These are phyloP conservation scores for Rhynchosporium graminicola DNA, from an alignment of 2,329 filamentous ascomycete species.

Conservation along the genomic window DNA sequence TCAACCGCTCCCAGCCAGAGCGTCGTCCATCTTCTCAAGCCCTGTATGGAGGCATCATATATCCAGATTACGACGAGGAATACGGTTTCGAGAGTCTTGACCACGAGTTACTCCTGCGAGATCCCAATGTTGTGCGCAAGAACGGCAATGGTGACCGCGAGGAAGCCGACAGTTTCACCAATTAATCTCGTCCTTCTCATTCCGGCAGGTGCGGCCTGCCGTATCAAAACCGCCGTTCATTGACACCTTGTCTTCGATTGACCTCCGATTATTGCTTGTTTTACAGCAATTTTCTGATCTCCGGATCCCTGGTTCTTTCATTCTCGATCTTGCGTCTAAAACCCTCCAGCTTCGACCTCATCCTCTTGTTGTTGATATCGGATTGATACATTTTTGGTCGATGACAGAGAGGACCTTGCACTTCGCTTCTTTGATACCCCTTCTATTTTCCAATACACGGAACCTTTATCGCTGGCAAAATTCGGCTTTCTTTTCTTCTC, in stretches of 20 bases:
- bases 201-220: constrained; percentile 22
- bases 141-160: background rate
- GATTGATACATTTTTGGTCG: constrained; percentile 4
- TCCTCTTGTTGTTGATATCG: constrained; percentile 12
- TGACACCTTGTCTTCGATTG: constrained; percentile 17
- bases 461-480: background rate
- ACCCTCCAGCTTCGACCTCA: background rate
- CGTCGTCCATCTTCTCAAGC: too few relatives aligned
- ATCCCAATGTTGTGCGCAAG: too few relatives aligned
- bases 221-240: constrained; percentile 19
- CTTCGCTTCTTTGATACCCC: constrained; percentile 8
- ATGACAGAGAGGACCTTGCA: constrained; percentile 4
- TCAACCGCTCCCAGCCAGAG: too few relatives aligned
- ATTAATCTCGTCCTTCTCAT: constrained; percentile 1
- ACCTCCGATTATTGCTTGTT: constrained; percentile 23
- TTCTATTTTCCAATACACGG: background rate
- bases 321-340: constrained; percentile 5
- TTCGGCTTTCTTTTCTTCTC: background rate
- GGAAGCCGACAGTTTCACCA: constrained; percentile 1
- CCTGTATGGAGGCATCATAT: too few relatives aligned
- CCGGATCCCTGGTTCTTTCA: constrained; percentile 21
- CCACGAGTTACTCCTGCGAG: too few relatives aligned
- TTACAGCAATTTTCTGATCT: constrained; percentile 20
- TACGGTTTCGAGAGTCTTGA: too few relatives aligned
- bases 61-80: too few relatives aligned